These are phyloP conservation scores for Cronartium ribicola DNA, from an alignment of 1,284 basidiomycete species.

Conservation along the genomic window DNA sequence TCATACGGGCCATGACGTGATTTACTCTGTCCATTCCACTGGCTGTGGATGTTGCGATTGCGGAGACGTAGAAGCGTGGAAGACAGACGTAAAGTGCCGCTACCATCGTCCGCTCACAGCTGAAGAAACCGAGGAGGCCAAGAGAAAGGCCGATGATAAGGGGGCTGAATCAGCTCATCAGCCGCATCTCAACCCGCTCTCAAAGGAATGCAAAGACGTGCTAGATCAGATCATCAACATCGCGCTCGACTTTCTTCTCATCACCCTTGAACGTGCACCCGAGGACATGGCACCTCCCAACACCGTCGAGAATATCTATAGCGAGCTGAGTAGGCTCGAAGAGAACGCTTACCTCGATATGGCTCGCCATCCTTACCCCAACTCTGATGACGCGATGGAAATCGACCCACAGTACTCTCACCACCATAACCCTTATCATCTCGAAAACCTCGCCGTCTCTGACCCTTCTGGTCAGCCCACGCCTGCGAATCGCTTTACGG, in stretches of 20 bases:
- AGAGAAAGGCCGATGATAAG: conserved; percentile 41
- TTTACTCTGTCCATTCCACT: conserved; percentile 83
- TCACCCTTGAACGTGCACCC: conserved; percentile 55
- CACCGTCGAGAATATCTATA: conserved; percentile 26
- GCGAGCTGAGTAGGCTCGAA: conserved; percentile 32
- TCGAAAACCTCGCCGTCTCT: conserved; percentile 19
- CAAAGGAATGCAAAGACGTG: conserved; percentile 62
- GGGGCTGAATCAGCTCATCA: conserved; percentile 28
- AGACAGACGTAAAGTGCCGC: conserved; percentile 63
- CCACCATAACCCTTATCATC: conserved; percentile 26
- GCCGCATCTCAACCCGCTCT: conserved; percentile 50
- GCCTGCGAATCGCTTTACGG: conserved; percentile 16
- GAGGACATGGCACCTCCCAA: conserved; percentile 40
- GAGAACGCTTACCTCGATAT: conserved; percentile 32
- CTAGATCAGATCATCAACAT: conserved; percentile 70
- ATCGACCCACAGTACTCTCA: conserved; percentile 26
- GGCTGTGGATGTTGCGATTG: conserved; percentile 77
- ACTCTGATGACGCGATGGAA: conserved; percentile 35
- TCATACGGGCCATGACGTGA: conserved; percentile 79
- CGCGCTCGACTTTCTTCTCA: conserved; percentile 76
- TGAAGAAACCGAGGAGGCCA: conserved; percentile 44
- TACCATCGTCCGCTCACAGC: conserved; percentile 58
- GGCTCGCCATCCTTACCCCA: conserved; percentile 15
- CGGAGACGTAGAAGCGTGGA: conserved; percentile 82
- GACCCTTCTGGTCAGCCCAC: conserved; percentile 18